Conservation (phyloP, 352 stramenopile genomes). For the Plasmopara halstedii region DNA sequence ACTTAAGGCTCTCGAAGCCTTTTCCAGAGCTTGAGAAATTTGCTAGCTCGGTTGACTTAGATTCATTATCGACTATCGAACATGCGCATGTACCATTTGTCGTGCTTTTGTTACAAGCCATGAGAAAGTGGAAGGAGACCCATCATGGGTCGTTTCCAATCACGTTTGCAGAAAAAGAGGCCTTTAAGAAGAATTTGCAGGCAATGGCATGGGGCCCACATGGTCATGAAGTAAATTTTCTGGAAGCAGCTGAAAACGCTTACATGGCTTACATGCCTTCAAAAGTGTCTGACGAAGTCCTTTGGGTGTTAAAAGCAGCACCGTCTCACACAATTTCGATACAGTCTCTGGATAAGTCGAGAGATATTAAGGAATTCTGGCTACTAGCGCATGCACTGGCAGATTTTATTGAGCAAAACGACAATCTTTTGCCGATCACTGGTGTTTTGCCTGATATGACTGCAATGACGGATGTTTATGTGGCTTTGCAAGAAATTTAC, state of each 20-base stretch:
- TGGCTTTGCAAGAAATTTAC: constrained; percentile 93
- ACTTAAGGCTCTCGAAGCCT: constrained; percentile 80
- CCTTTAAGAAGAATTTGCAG: constrained; percentile 78
- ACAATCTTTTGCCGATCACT: constrained; percentile 71
- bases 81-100: constrained; percentile 92
- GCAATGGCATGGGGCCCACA: constrained; percentile 40
- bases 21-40: constrained; percentile 69
- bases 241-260: constrained; percentile 88
- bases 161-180: constrained; percentile 86
- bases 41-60: constrained; percentile 48
- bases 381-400: constrained; percentile 62
- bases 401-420: constrained; percentile 71
- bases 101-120: constrained; percentile 81
- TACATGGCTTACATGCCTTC: constrained; percentile 89
- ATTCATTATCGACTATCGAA: constrained; percentile 68
- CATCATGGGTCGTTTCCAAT: constrained; percentile 45
- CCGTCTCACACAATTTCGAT: constrained; percentile 13
- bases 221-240: constrained; percentile 93
- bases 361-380: constrained; percentile 64
- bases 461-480: constrained; percentile 90
- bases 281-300: constrained; percentile 77
- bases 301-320: constrained; percentile 40
- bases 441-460: constrained; percentile 97
- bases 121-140: constrained; percentile 42
- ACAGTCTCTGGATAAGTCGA: constrained; percentile 27